Evolutionary conservation across 495 filamentous ascomycete species (phyloP).

Genomic region (Xylaria curta): DNA sequence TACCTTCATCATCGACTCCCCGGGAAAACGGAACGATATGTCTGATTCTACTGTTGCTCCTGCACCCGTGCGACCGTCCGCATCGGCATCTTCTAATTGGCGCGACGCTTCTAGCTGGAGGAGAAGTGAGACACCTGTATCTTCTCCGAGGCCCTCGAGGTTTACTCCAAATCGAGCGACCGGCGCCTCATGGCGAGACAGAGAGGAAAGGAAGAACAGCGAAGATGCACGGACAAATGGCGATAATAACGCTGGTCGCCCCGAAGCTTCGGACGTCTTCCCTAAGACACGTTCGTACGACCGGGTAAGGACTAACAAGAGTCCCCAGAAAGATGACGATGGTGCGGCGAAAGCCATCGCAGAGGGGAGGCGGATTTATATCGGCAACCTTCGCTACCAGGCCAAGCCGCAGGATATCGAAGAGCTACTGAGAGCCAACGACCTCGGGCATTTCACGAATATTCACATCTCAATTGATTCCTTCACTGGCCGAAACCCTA

Average conservation of each 20-base stretch:
- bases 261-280: constrained; percentile 1
- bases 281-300: constrained; percentile 28
- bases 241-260: constrained; percentile 1
- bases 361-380: constrained; percentile 64
- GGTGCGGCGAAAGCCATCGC: constrained; percentile 47
- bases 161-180: constrained; percentile 11
- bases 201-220: neutral
- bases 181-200: constrained; percentile 25
- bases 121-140: constrained; percentile 9
- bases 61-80: constrained; percentile 4
- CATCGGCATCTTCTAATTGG: constrained; percentile 16
- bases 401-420: constrained; percentile 68
- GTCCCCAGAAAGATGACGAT: constrained; percentile 30
- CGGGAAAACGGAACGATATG: neutral
- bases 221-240: constrained; percentile 8
- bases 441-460: constrained; percentile 55
- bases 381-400: constrained; percentile 72
- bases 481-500: constrained; percentile 70
- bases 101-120: constrained; percentile 28
- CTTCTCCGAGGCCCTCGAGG: constrained; percentile 13
- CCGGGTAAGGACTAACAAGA: constrained; percentile 24
- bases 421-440: constrained; percentile 56
- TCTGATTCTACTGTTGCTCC: constrained; percentile 19
- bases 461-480: constrained; percentile 73
- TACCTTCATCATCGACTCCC: neutral